Base-by-base conservation (phyloP, 2,329 filamentous ascomycete genomes). In the Aspergillus brasiliensis region DNA sequence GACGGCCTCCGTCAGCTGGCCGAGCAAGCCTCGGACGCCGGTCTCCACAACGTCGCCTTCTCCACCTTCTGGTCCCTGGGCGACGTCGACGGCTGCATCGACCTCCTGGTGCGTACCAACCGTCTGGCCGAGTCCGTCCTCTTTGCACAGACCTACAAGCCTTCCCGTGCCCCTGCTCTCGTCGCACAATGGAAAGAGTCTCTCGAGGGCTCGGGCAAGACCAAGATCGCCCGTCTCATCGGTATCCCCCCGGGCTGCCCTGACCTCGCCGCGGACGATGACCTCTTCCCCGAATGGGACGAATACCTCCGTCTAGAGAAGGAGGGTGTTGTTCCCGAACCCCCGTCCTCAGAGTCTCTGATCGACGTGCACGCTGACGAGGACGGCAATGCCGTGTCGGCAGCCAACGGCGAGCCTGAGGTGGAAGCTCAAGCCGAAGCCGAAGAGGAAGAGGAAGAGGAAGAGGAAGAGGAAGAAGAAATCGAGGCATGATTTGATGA, bases 211-310 rank as follows among this genome's bases (percentile, higher is more conserved):
- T 84, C 83, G 56, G 94, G 94, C 75, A 97, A 96, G 82, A 85
- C 84, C 10, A 91, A 95, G 66, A 90, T 98, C 3, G 87, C 90
- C 10, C 90, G 94, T 78, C 83, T 92, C 53, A 85, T 99, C 56
- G 94, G 91, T 62, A 84, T 91, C 0, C 95, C 95, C 0, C 90
- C 87, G 0, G 88, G 91, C 67, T 91, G 92, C 61, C 78, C 78
- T 2, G 83, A 84, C 61, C 62, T 69, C 37, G 59, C 65, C n/a
- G 63, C 81, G 6, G 84, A 87, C 62, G 90, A 90, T 42, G 93
- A 96, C 2, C 84, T 99, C 67, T 99, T 99, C 80, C 94, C 94
- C 0, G 92, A 97, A 71, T 99, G 95, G 95, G 91, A 97, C 4
- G 90, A 95, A 76, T 97, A 91, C 82, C 74, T 98, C 68, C 84